These are phyloP conservation scores for Filobasidium floriforme DNA, from an alignment of 768 basidiomycete species.

Conservation along the genomic window DNA sequence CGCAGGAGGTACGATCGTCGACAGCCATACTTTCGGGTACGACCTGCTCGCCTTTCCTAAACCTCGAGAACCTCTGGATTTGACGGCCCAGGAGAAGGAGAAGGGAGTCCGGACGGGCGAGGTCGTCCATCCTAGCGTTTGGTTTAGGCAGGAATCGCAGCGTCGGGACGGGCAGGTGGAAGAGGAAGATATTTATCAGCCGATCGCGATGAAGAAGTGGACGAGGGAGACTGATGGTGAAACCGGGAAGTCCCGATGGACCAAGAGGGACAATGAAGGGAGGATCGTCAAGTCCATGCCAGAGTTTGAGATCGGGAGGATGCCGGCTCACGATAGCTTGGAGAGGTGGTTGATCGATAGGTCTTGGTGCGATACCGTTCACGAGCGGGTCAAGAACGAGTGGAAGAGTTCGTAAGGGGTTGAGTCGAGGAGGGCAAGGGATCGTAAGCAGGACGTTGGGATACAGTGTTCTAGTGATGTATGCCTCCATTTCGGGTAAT, in stretches of 20 bases:
- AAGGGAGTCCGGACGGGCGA: constrained; percentile 51
- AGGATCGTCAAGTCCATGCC: constrained; percentile 2
- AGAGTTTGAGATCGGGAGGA: constrained; percentile 7
- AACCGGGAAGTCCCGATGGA: constrained; percentile 4
- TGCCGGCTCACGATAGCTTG: constrained; percentile 11
- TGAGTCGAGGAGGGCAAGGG: background rate
- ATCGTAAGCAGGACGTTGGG: background rate
- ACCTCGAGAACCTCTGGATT: constrained; percentile 53
- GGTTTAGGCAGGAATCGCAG: background rate
- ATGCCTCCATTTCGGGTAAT: background rate
- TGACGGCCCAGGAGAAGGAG: constrained; percentile 50
- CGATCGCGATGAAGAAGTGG: constrained; percentile 10
- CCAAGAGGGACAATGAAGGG: background rate
- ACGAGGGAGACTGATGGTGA: background rate
- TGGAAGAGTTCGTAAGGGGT: background rate
- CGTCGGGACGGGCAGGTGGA: background rate
- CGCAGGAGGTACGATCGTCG: constrained; percentile 4
- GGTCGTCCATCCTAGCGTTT: constrained; percentile 34
- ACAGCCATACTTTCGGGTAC: background rate
- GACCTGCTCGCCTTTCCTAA: constrained; percentile 34
- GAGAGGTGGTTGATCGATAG: constrained; percentile 8
- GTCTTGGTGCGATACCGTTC: background rate
- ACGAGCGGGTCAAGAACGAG: background rate
- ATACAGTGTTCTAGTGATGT: background rate
- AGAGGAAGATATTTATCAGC: constrained; percentile 2